Evolutionary conservation across 192 early-diverging fungal species (phyloP).

Genomic region (Funneliformis mosseae): DNA sequence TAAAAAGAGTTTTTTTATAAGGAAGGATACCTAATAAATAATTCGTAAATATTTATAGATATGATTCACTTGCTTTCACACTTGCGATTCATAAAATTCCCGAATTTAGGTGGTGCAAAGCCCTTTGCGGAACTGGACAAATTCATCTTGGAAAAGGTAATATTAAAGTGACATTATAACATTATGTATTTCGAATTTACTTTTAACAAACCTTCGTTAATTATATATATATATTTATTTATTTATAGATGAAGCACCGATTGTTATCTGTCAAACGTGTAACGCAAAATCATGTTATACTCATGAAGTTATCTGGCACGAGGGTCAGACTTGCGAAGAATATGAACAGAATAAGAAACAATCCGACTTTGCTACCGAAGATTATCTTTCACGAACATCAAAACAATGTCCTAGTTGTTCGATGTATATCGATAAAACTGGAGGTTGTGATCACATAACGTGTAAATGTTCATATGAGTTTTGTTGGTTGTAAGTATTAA

Average conservation of each 20-base stretch:
- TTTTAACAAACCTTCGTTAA: background rate
- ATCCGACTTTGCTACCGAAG: slow-evolving; percentile 2
- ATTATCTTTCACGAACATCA: slow-evolving; percentile 10
- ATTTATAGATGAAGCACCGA: slow-evolving; percentile 13
- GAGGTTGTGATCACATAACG: slow-evolving; percentile 25
- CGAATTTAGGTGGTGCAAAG: slow-evolving; percentile 11
- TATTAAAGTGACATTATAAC: no score
- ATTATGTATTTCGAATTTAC: background rate
- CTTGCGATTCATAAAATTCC: slow-evolving; percentile 3
- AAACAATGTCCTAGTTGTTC: slow-evolving; percentile 12
- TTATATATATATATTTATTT: background rate
- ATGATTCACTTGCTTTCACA: background rate
- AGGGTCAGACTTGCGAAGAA: background rate
- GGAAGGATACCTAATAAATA: no score
- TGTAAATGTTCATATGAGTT: slow-evolving; percentile 10
- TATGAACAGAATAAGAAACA: slow-evolving; percentile 7
- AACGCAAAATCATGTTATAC: slow-evolving; percentile 12
- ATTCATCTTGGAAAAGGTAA: slow-evolving; percentile 21
- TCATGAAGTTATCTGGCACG: slow-evolving; percentile 25
- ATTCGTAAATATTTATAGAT: background rate
- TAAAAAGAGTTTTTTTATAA: no score
- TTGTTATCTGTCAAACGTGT: slow-evolving; percentile 26
- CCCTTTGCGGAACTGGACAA: slow-evolving; percentile 9
- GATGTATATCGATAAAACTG: slow-evolving; percentile 18
- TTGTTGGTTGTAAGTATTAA: slow-evolving; percentile 32